Base-by-base conservation (phyloP, 352 stramenopile genomes). In the Pythium folliculosum region DNA sequence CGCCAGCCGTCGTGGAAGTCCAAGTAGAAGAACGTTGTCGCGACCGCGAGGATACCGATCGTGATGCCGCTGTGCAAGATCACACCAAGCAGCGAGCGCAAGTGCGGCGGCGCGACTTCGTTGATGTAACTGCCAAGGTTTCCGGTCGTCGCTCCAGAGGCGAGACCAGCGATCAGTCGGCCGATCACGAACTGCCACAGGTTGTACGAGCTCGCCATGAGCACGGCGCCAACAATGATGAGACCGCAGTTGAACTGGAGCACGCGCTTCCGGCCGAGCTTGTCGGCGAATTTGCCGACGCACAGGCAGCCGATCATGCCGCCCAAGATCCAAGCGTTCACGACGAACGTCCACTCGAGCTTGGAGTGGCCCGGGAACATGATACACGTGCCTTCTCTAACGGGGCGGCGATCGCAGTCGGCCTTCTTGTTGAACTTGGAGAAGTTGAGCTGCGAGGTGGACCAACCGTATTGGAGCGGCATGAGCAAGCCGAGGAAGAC, bases 381-480 rank as follows among this genome's bases (percentile, higher is more conserved):
- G 43, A 75, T 58, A 21, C 78, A 86, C 14, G 56, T 76, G 38
- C 63, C 72, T 16, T 58, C 23, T 13, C 27, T 50, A 40, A 85
- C 69, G 5, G 75, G 77, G 16, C 65, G 54, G 0, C 56, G 67
- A 53, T 77, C 75, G 63, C 82, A 91, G 45, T 77, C 71, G 21
- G 78, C 74, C 27, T 75, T 76, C 64, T 86, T 72, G 67, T 86
- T 78, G 70, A 86, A 89, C 19, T 67, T 70, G 25, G 73, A 77
- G 23, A 82, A 72, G 71, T 91, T 91, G 70, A 91, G 72, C 59
- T 93, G 85, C 10, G 75, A 78, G 1, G 78, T 84, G 5, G 80
- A 84, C 85, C 82, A 72, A 60, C 81, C 75, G 62, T 78, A 77
- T 70, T 90, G 80, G 50, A 85, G 74, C 13, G 80, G 61, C 52